A percentile compares a stretch with the other conserved stretches of the same genome.
phyloP scores from a whole-genome alignment of 2,329 filamentous ascomycete genomes.

The Claviceps sorghi region DNA sequence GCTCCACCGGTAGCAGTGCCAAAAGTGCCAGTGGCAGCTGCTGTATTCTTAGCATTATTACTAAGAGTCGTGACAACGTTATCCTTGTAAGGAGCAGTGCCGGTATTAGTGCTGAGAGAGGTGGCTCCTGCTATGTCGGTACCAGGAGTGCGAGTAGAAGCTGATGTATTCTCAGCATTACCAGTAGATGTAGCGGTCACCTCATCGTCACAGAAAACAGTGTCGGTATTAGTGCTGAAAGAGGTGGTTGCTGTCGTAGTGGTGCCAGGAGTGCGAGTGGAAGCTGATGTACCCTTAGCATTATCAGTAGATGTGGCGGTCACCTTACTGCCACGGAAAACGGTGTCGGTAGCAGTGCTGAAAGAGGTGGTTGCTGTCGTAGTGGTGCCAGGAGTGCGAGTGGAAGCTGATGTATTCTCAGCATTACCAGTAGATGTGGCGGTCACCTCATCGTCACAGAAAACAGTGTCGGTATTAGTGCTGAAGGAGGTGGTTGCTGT shows the following conservation, averaged over 20 bases:
- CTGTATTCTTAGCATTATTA: background rate
- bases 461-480: background rate
- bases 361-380: background rate
- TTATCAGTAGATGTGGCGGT: background rate
- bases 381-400: background rate
- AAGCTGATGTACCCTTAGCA: background rate
- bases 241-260: background rate
- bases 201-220: no score
- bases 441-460: background rate
- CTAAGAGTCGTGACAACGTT: no score
- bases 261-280: background rate
- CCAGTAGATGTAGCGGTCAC: no score
- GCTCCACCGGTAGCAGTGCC: background rate
- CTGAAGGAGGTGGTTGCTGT: background rate
- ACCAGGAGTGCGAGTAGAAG: background rate
- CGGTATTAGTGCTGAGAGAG: no score
- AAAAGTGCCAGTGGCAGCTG: background rate
- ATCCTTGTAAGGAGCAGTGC: no score
- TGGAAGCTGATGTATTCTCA: background rate
- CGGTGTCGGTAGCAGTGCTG: background rate
- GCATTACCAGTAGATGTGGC: background rate
- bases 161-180: background rate
- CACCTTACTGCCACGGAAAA: background rate
- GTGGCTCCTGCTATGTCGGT: background rate
- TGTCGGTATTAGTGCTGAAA: no score